Percentiles rank a stretch among this genome's conserved stretches.
These are phyloP conservation scores for Aspergillus affinis DNA, from an alignment of 495 filamentous ascomycete genomes.

Conservation along the genomic window DNA sequence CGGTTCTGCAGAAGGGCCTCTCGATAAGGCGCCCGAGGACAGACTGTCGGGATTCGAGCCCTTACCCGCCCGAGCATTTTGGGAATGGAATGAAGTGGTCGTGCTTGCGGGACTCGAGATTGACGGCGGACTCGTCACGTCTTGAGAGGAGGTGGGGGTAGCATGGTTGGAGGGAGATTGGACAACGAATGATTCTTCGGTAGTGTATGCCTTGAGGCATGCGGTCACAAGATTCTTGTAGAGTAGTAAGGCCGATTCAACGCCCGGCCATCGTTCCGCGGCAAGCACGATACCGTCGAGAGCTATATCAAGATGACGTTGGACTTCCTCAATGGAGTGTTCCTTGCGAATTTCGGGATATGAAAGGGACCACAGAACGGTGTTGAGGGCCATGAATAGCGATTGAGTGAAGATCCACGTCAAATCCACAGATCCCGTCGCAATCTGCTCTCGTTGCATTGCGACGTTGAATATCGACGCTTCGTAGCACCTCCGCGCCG, in stretches of 20 bases:
- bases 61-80: conserved; percentile 28
- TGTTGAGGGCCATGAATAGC: conserved; percentile 84
- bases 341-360: conserved; percentile 75
- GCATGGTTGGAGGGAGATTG: conserved; percentile 57
- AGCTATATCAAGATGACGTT: conserved; percentile 65
- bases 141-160: conserved; percentile 45
- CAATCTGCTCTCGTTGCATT: conserved; percentile 73
- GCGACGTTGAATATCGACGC: conserved; percentile 75
- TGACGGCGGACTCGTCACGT: conserved; percentile 48
- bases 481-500: conserved; percentile 79
- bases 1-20: conserved; percentile 42
- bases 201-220: conserved; percentile 78
- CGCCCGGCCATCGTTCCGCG: conserved; percentile 85
- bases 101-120: conserved; percentile 51
- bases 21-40: conserved; percentile 35
- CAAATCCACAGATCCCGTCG: conserved; percentile 70
- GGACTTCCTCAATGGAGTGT: conserved; percentile 68
- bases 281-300: conserved; percentile 72
- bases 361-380: conserved; percentile 82
- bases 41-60: conserved; percentile 33
- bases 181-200: conserved; percentile 63
- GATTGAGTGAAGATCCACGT: conserved; percentile 90
- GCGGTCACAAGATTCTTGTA: conserved; percentile 79
- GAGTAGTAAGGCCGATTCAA: conserved; percentile 74
- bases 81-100: conserved; percentile 38